Conservation (phyloP, 1,284 basidiomycete genomes). For the Puccinia novopanici region DNA sequence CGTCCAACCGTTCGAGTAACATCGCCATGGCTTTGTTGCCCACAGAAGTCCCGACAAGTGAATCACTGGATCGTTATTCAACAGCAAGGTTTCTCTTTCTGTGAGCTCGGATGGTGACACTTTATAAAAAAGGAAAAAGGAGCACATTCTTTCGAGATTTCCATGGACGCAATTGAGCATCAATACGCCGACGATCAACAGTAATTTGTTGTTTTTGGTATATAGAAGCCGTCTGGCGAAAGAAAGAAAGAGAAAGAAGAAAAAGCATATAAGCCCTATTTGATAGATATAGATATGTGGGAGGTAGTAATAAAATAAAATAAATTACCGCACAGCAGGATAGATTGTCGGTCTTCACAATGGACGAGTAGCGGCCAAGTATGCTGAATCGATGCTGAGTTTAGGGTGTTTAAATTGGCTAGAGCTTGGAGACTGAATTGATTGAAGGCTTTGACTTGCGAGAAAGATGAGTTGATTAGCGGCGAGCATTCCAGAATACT, state of each 20-base stretch:
- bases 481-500: neutral
- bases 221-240: slow-evolving; percentile 13
- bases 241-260: no score
- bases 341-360: slow-evolving; percentile 20
- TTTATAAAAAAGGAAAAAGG: neutral
- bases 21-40: slow-evolving; percentile 7
- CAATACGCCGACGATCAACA: slow-evolving; percentile 7
- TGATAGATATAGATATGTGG: neutral
- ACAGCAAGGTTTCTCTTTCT: no score
- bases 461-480: no score
- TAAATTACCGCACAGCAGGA: slow-evolving; percentile 12
- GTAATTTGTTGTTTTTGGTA: slow-evolving; percentile 6
- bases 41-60: neutral
- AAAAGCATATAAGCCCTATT: no score
- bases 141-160: no score
- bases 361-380: slow-evolving; percentile 12
- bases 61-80: neutral
- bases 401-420: slow-evolving; percentile 20
- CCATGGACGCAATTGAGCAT: slow-evolving; percentile 20
- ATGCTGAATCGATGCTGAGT: neutral
- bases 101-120: no score
- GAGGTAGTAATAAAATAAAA: neutral
- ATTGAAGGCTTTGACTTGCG: slow-evolving; percentile 12
- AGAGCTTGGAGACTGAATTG: slow-evolving; percentile 26
- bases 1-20: slow-evolving; percentile 30